Base-by-base conservation (phyloP, 2,329 filamentous ascomycete genomes). In the Metarhizium robertsii region DNA sequence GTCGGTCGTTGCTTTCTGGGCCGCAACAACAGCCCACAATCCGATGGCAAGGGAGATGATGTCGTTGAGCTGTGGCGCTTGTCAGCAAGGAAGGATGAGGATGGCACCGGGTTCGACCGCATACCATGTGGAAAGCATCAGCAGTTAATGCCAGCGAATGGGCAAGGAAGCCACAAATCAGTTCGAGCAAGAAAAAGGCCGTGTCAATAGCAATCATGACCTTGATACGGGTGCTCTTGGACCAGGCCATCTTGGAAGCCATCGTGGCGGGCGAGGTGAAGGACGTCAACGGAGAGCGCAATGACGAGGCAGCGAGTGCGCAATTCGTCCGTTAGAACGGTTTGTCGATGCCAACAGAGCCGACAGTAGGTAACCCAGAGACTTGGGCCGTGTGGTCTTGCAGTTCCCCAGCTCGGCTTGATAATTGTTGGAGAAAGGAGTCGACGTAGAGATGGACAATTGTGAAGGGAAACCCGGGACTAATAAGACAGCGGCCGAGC, bases 41-140 rank as follows among this genome's bases (percentile, higher is more conserved):
- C 94, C 94, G 59, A 99, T 92, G 55, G 86, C 81, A 14, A 99
- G 77, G 1, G 94, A 97, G 58, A 99, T 86, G 64, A 99, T 94
- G 81, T 99, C 94, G 76, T 99, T 99, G 58, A 99, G 79, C 88
- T 91, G 58, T 34, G 38, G 25, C 20, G 25, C 52, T n/a, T 34
- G 47, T 51, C 30, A 49, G 60, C 40, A 51, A 46, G 36, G 6
- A 18, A 42, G 47, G 14, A 10, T 46, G 16, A 45, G 42, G 6
- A 20, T 16, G 7, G 14, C 42, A 16, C 16, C n/a, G 6, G 42
- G n/a, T 18, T 18, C 42, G 14, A 32, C 45, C 7, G 30, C 20
- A 30, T 68, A 90, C 88, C 94, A 99, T 99, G 74, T 99, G 94
- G 72, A 99, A 99, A 58, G 94, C 91, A 75, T 99, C 94, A 54